Percentiles rank a stretch among this genome's conserved stretches.
Conservation (phyloP, 148 eudicot genomes). For the Chenopodium quinoa region DNA sequence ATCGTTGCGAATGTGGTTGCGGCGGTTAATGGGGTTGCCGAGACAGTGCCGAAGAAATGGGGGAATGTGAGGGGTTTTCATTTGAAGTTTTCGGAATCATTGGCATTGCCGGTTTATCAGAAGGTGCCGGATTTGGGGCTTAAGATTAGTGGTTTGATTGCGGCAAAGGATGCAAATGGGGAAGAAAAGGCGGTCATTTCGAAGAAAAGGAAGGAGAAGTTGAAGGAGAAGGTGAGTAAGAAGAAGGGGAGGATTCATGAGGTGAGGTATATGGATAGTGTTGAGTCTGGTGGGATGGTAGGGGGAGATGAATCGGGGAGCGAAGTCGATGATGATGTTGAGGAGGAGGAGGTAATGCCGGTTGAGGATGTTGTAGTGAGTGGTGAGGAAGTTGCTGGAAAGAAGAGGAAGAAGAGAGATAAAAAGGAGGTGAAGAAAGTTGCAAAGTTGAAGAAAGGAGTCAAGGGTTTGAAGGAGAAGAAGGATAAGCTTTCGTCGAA, state of each 20-base stretch:
- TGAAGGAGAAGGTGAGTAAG: slow-evolving; percentile 10
- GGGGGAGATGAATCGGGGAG: slow-evolving; percentile 29
- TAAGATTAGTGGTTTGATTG: slow-evolving; percentile 40
- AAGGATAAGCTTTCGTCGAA: slow-evolving; percentile 3
- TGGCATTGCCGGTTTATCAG: slow-evolving; percentile 81
- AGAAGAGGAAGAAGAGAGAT: slow-evolving; percentile 20
- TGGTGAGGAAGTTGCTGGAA: not conserved
- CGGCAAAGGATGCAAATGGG: not conserved
- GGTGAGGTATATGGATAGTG: slow-evolving; percentile 71
- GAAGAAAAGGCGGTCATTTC: slow-evolving; percentile 1
- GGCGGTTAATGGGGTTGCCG: slow-evolving; percentile 53
- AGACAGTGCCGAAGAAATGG: slow-evolving; percentile 63
- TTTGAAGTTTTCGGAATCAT: slow-evolving; percentile 69
- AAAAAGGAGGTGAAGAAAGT: slow-evolving; percentile 16
- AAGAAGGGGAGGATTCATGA: slow-evolving; percentile 85
- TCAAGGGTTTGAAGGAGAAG: slow-evolving; percentile 26
- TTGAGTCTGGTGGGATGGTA: slow-evolving; percentile 26
- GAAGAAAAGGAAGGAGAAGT: slow-evolving; percentile 26
- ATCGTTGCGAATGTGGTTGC: slow-evolving; percentile 68
- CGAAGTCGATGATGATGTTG: slow-evolving; percentile 21
- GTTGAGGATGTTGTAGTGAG: not conserved
- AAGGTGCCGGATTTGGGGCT: slow-evolving; percentile 62
- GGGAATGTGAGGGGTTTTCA: slow-evolving; percentile 63
- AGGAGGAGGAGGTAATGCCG: not conserved
- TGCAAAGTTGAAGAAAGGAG: slow-evolving; percentile 20